Evolutionary conservation across 176 grass and related monocot genomes (phyloP).

Genomic region (Juncus inflexus): DNA sequence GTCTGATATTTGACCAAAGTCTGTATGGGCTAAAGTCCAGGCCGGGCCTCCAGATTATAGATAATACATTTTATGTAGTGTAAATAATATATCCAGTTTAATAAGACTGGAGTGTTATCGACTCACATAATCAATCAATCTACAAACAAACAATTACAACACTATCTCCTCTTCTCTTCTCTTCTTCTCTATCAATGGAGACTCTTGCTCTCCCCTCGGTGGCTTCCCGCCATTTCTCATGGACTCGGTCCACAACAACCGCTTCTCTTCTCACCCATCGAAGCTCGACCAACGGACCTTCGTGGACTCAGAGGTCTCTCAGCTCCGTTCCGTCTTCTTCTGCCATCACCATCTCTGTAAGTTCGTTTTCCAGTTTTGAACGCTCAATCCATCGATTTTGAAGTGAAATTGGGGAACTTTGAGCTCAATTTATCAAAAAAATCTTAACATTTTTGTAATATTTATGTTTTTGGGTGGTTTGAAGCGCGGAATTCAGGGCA

Average conservation of each 20-base stretch:
- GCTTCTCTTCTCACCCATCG: not conserved
- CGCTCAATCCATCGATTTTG: not conserved
- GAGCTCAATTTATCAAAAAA: no score
- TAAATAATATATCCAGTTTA: no score
- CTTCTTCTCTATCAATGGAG: slow-evolving; percentile 25
- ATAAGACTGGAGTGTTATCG: no score
- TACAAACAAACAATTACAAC: no score
- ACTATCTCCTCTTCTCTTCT: not conserved
- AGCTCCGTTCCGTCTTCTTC: slow-evolving; percentile 18
- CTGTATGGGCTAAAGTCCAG: no score
- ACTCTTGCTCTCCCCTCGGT: slow-evolving; percentile 29
- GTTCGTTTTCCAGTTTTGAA: not conserved
- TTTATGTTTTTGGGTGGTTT: not conserved
- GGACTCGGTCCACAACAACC: slow-evolving; percentile 1
- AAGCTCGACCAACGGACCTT: slow-evolving; percentile 2
- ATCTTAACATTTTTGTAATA: not conserved
- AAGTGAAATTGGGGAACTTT: not conserved
- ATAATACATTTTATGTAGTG: no score
- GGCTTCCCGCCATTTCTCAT: slow-evolving; percentile 28
- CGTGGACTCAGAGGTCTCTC: slow-evolving; percentile 24
- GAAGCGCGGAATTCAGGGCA: slow-evolving; percentile 19
- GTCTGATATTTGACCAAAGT: no score
- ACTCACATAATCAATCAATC: no score
- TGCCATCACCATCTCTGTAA: slow-evolving; percentile 34
- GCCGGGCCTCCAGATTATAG: no score